These are phyloP conservation scores for Panicum hallii DNA, from an alignment of 202 grass and related monocot genomes.

Conservation along the genomic window DNA sequence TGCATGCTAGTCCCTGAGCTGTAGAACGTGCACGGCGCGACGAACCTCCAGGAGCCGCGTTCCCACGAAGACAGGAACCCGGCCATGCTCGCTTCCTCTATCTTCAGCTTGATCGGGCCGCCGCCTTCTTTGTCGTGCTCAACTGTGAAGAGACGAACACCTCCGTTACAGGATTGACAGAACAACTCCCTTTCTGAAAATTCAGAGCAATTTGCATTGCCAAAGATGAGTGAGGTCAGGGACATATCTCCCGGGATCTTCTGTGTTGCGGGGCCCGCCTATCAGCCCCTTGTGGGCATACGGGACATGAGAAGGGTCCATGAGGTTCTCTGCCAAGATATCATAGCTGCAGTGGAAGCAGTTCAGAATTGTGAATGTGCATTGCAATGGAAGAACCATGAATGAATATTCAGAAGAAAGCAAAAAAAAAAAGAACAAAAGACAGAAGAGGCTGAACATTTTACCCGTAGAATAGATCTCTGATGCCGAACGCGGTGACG, in stretches of 20 bases:
- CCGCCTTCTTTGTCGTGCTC: slow-evolving; percentile 78
- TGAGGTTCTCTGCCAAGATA: slow-evolving; percentile 74
- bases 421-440: too few relatives aligned
- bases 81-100: slow-evolving; percentile 43
- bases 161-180: background rate
- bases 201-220: background rate
- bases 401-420: background rate
- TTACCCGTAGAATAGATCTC: slow-evolving; percentile 80
- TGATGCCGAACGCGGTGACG: slow-evolving; percentile 46
- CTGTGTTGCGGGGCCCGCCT: slow-evolving; percentile 10
- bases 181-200: background rate
- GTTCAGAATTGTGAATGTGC: background rate
- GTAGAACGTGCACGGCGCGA: slow-evolving; percentile 62
- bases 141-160: slow-evolving; percentile 46
- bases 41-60: slow-evolving; percentile 44
- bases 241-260: slow-evolving; percentile 78
- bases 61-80: slow-evolving; percentile 61
- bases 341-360: slow-evolving; percentile 63
- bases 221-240: slow-evolving; percentile 17
- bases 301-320: slow-evolving; percentile 77
- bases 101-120: slow-evolving; percentile 60
- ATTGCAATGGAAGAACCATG: background rate
- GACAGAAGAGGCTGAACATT: too few relatives aligned
- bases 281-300: slow-evolving; percentile 80
- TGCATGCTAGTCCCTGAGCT: slow-evolving; percentile 25